phyloP scores from a whole-genome alignment of 805 yeast genomes.

The Nakazawaea sp. region DNA sequence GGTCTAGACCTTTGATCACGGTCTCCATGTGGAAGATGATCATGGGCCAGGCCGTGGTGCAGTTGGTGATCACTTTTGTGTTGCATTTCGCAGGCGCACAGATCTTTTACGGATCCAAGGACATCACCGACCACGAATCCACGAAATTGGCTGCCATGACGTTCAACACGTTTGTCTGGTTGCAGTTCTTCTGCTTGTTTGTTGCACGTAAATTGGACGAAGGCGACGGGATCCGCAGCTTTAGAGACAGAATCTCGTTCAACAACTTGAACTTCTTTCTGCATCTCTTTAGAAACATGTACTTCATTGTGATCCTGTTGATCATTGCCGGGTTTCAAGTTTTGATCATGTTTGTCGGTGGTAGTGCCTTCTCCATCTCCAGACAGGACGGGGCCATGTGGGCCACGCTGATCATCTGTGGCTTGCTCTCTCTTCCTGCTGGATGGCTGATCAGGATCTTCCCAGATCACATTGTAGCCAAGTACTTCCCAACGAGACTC shows the following conservation, averaged over 20 bases:
- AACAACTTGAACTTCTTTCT: constrained; percentile 77
- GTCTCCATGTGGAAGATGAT: constrained; percentile 99
- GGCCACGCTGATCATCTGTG: constrained; percentile 82
- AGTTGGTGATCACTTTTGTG: constrained; percentile 70
- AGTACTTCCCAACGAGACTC: constrained; percentile 55
- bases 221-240: constrained; percentile 57
- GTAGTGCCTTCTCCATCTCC: constrained; percentile 83
- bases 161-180: constrained; percentile 95
- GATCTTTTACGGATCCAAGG: constrained; percentile 41
- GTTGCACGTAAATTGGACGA: constrained; percentile 89
- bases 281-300: constrained; percentile 76
- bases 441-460: constrained; percentile 71
- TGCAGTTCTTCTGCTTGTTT: constrained; percentile 90
- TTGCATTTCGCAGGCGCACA: constrained; percentile 72
- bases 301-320: constrained; percentile 64
- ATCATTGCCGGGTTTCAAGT: constrained; percentile 83
- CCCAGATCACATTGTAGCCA: constrained; percentile 73
- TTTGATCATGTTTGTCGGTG: constrained; percentile 93
- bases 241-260: constrained; percentile 51
- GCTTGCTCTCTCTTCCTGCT: constrained; percentile 71
- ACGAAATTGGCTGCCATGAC: constrained; percentile 75
- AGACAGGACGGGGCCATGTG: constrained; percentile 82
- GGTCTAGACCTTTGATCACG: constrained; percentile 72
- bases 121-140: constrained; percentile 34
- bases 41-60: constrained; percentile 75